Conservation (phyloP, 306 rosid genomes). For the Acacia confusa region DNA sequence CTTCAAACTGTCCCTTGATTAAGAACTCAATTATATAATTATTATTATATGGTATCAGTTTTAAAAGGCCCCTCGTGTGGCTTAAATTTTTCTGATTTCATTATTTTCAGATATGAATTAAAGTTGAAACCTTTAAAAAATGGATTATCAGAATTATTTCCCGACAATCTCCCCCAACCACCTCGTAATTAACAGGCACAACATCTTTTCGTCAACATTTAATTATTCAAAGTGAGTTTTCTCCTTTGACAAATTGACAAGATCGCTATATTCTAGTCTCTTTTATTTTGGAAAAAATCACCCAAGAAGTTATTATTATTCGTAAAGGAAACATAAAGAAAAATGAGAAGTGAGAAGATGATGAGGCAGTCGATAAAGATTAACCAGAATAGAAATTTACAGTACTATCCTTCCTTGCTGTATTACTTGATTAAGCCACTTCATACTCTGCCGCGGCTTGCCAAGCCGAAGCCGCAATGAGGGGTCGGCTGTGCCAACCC, state of each 20-base stretch:
- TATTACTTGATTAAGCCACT: background rate
- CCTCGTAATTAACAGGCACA: background rate
- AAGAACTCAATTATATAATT: background rate
- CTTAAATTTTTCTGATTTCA: background rate
- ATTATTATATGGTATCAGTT: background rate
- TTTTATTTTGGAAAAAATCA: background rate
- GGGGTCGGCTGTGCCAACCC: slow-evolving; percentile 92
- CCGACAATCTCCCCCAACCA: background rate
- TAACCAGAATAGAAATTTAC: background rate
- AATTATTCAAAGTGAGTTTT: background rate
- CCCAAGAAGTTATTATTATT: background rate
- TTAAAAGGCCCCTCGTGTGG: background rate
- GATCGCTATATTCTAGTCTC: background rate
- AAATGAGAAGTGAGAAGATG: background rate
- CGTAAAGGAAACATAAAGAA: background rate
- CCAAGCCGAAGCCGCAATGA: slow-evolving; percentile 91
- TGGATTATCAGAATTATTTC: background rate
- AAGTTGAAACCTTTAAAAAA: background rate
- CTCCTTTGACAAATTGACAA: background rate
- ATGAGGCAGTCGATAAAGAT: background rate
- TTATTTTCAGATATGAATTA: background rate
- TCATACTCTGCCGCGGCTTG: slow-evolving; percentile 44
- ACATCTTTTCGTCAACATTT: background rate
- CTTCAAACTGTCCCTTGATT: background rate
- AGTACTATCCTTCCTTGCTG: background rate